Evolutionary conservation across 805 yeast species (phyloP), one percentile per base, ranked within the genome.

Genomic region (Wickerhamiella parazyma): DNA sequence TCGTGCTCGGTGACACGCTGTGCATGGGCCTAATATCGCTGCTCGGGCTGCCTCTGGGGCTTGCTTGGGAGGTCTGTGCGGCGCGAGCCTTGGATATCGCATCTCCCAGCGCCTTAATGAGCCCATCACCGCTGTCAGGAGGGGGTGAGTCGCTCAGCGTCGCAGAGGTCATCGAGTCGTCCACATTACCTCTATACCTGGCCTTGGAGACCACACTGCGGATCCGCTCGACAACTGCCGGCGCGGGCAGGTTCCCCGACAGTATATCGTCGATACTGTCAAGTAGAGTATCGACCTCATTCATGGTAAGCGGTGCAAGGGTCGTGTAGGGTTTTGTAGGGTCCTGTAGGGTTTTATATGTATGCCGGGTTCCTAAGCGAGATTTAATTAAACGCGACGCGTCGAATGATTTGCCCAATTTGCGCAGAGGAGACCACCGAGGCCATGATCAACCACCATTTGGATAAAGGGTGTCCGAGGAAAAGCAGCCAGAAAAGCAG

Each of bases 381-480:
- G n/a, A n/a, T n/a, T 21, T 21, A 21, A 21, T 21, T 21, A 21
- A 21, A 6, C 24, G 8, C 24, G 24, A 21, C 24, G 24, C 24
- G 24, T 21, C 5, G 17, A 19, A 38, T 40, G 38, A 10, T 14
- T 11, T 61, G 65, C 45, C 65, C 65, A 1, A 37, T 61, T 5
- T 61, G 65, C 36, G 51, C 51, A 19, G 47, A 48, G 43, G 44
- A 46, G 12, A 53, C 62, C n/a, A 48, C 61, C 3, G 55, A 53
- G 38, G 45, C 49, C n/a, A 49, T 44, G 6, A 56, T 62, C 22
- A 62, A 61, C 37, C 38, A 43, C 25, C 66, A 62, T 47, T 42
- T 61, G 9, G 66, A 62, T 39, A 45, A 45, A 25, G 66, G 65
- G 5, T 61, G 66, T 41, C 61, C 61, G 1, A 39, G 29, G 12